These are phyloP conservation scores for Lepidium sativum DNA, from an alignment of 345 rosid species.

Conservation along the genomic window DNA sequence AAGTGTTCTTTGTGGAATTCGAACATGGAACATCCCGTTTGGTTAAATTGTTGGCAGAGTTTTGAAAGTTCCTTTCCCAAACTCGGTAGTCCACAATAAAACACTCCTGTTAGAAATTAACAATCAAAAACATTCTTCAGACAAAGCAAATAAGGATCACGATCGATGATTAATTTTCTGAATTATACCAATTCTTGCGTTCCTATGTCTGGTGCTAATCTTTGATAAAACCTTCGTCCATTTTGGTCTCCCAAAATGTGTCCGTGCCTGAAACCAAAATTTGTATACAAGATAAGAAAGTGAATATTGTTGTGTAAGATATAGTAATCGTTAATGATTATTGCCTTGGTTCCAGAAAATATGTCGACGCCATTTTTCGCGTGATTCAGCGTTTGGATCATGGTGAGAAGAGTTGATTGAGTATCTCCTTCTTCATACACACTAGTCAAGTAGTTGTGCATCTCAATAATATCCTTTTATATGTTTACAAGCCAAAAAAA, in stretches of 20 bases:
- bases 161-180: neutral
- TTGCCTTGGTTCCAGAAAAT: slow-evolving; percentile 81
- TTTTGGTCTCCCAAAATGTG: slow-evolving; percentile 32
- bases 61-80: slow-evolving; percentile 23
- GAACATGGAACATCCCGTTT: slow-evolving; percentile 21
- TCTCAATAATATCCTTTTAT: slow-evolving; percentile 74
- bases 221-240: slow-evolving; percentile 28
- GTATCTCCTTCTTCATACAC: slow-evolving; percentile 81
- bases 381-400: slow-evolving; percentile 91
- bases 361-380: slow-evolving; percentile 94
- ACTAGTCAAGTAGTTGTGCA: slow-evolving; percentile 97
- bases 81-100: slow-evolving; percentile 25
- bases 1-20: slow-evolving; percentile 29
- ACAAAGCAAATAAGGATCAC: neutral
- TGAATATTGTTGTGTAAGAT: neutral
- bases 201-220: slow-evolving; percentile 13
- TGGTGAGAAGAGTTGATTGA: slow-evolving; percentile 52
- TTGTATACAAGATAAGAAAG: neutral
- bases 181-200: slow-evolving; percentile 19
- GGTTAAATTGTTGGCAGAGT: slow-evolving; percentile 24
- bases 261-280: slow-evolving; percentile 10
- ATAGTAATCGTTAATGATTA: neutral
- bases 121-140: neutral
- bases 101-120: slow-evolving; percentile 23
- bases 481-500: neutral